phyloP scores from a whole-genome alignment of 169 alveolate species.

The Plasmodium knowlesi region DNA sequence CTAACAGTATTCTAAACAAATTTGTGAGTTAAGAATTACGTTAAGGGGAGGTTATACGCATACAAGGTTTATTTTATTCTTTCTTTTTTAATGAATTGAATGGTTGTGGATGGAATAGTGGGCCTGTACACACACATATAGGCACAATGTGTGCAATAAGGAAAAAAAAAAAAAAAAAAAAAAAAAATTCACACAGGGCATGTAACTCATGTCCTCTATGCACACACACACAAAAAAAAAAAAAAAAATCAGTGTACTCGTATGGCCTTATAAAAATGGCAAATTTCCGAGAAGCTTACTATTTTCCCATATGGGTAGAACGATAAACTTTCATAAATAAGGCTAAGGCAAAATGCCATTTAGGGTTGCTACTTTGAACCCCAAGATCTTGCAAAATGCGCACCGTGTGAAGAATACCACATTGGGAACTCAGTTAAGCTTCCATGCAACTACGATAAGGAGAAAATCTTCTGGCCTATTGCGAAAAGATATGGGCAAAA shows the following conservation, averaged over 20 bases:
- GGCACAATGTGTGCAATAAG: slow-evolving; percentile 21
- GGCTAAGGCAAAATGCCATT: background rate
- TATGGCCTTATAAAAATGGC: background rate
- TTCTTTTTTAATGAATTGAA: background rate
- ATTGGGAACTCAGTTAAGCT: background rate
- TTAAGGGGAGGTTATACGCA: background rate
- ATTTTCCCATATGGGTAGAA: background rate
- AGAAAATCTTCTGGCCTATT: slow-evolving; percentile 69
- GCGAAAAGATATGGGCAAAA: background rate
- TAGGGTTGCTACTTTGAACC: background rate
- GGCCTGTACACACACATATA: background rate
- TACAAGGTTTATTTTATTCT: background rate
- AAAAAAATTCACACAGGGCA: slow-evolving; percentile 8
- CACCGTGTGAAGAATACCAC: background rate
- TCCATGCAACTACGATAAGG: slow-evolving; percentile 44
- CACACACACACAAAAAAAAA: slow-evolving; percentile 2
- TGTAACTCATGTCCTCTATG: background rate
- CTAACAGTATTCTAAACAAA: slow-evolving; percentile 11
- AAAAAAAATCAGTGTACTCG: background rate
- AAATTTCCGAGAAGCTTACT: background rate
- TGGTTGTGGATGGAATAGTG: background rate
- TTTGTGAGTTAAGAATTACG: background rate
- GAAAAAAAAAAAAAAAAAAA: slow-evolving; percentile 36
- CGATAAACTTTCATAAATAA: background rate
- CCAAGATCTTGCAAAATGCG: background rate